Conservation (phyloP, 108 stramenopile species). For the Cyclotella sp. region DNA sequence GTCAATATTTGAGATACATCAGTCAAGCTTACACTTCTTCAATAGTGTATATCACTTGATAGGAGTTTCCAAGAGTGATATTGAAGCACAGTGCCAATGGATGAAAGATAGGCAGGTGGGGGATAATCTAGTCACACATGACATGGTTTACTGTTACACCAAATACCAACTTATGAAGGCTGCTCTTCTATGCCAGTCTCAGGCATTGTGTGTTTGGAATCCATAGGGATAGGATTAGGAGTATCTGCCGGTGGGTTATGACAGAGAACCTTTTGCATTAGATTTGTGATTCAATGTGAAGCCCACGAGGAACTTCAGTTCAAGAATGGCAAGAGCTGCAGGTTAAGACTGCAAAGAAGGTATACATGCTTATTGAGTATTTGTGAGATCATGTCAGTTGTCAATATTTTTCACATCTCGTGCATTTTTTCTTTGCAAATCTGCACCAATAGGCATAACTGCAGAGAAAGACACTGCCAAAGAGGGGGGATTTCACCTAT, state of each 20-base stretch:
- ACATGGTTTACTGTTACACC: slow-evolving; percentile 14
- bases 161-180: slow-evolving; percentile 16
- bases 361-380: too few species aligned
- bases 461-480: too few species aligned
- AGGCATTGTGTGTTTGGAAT: slow-evolving; percentile 3
- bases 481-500: too few species aligned
- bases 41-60: background rate
- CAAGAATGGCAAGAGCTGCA: slow-evolving; percentile 7
- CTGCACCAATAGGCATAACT: too few species aligned
- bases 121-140: background rate
- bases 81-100: slow-evolving; percentile 22
- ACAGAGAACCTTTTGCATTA: too few species aligned
- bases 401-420: too few species aligned
- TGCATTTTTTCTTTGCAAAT: too few species aligned
- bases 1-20: slow-evolving; percentile 19
- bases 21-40: slow-evolving; percentile 7
- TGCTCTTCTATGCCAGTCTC: background rate
- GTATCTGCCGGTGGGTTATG: too few species aligned
- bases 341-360: too few species aligned
- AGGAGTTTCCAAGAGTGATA: background rate
- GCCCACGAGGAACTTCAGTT: background rate
- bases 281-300: background rate
- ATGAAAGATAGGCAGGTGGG: slow-evolving; percentile 1
- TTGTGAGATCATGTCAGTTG: too few species aligned
- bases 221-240: background rate